phyloP scores from a whole-genome alignment of 139 green algal genomes.

The Picochlorum sp. region DNA sequence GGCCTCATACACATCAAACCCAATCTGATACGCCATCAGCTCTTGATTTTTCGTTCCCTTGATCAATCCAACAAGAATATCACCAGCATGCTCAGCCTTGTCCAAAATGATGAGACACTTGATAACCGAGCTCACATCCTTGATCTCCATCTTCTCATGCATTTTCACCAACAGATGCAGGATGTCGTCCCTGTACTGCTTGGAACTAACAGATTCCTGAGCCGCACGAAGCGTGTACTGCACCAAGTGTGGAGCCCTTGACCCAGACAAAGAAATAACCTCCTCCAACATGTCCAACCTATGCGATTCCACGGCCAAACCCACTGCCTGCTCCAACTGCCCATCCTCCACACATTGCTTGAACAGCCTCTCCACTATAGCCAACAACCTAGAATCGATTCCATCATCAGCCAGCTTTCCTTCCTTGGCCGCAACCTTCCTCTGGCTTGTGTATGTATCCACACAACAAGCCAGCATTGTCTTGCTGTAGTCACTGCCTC shows the following conservation, averaged over 20 bases:
- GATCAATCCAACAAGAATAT: constrained; percentile 75
- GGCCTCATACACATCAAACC: constrained; percentile 93
- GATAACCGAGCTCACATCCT: constrained; percentile 79
- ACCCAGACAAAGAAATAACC: constrained; percentile 30
- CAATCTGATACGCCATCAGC: constrained; percentile 92
- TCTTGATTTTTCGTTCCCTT: constrained; percentile 50
- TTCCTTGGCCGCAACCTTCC: constrained; percentile 34
- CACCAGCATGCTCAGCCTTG: constrained; percentile 66
- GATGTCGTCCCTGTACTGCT: constrained; percentile 74
- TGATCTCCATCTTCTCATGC: constrained; percentile 46
- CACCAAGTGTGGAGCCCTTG: constrained; percentile 40
- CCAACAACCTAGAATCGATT: constrained; percentile 73
- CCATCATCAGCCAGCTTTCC: constrained; percentile 17
- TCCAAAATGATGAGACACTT: constrained; percentile 91
- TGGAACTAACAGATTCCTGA: constrained; percentile 67
- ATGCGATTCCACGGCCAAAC: constrained; percentile 82
- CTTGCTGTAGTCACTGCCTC: constrained; percentile 85
- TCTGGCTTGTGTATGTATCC: constrained; percentile 85
- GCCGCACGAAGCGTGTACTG: constrained; percentile 75
- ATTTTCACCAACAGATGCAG: constrained; percentile 72
- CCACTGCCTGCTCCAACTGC: constrained; percentile 89
- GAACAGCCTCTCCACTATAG: constrained; percentile 92
- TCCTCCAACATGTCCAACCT: constrained; percentile 84
- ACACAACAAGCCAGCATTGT: constrained; percentile 91
- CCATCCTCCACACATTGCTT: constrained; percentile 61